Evolutionary conservation across 1,139 yeast genomes (phyloP).

Genomic region (Yamadazyma siamensis): DNA sequence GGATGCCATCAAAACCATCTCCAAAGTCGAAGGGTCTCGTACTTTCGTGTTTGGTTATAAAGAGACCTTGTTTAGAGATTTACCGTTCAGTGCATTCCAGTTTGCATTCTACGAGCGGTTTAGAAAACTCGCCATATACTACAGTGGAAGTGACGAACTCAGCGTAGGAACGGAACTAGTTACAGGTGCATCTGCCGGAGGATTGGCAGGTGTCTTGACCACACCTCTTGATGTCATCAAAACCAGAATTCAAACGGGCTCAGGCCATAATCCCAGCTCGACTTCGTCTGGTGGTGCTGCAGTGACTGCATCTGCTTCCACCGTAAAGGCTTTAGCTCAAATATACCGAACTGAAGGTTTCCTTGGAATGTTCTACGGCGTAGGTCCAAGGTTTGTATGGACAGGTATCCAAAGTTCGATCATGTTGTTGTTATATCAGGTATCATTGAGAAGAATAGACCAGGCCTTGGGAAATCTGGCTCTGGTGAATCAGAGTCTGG

Average conservation of each 20-base stretch:
- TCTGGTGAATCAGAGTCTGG: too few species aligned
- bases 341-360: conserved; percentile 76
- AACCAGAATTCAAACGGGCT: conserved; percentile 90
- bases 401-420: conserved; percentile 93
- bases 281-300: too few species aligned
- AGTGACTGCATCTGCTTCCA: conserved; percentile 40
- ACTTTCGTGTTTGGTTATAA: conserved; percentile 88
- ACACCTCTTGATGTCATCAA: conserved; percentile 91
- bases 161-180: conserved; percentile 62
- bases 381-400: conserved; percentile 96
- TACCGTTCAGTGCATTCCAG: conserved; percentile 94
- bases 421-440: conserved; percentile 85
- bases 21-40: conserved; percentile 63
- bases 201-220: conserved; percentile 80
- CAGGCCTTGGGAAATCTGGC: too few species aligned
- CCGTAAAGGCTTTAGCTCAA: conserved; percentile 57
- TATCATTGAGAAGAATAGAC: conserved; percentile 44
- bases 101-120: conserved; percentile 93
- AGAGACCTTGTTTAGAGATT: conserved; percentile 85
- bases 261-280: too few species aligned
- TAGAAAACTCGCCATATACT: conserved; percentile 56
- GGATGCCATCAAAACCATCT: conserved; percentile 67
- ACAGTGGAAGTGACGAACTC: conserved; percentile 42
- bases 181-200: conserved; percentile 97
- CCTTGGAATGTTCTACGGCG: conserved; percentile 83